Conservation (phyloP, 371 early-diverging fungal genomes). For the Mucor ambiguus region DNA sequence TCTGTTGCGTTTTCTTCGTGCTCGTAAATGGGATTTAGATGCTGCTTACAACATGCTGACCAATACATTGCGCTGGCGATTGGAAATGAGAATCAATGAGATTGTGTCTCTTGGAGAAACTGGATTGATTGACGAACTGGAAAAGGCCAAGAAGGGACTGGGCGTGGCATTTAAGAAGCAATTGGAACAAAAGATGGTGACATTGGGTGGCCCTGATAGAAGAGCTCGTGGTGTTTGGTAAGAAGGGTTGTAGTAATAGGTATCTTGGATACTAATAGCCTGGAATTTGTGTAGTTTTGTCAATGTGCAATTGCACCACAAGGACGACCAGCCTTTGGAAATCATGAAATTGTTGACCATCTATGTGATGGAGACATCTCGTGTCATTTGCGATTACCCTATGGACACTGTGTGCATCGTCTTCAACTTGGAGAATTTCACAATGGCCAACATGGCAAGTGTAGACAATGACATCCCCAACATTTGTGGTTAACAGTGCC, state of each 20-base stretch:
- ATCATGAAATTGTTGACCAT: slow-evolving; percentile 67
- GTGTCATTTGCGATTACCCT: slow-evolving; percentile 71
- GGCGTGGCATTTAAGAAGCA: slow-evolving; percentile 19
- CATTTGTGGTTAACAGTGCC: not conserved
- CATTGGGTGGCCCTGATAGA: slow-evolving; percentile 63
- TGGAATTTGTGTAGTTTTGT: slow-evolving; percentile 46
- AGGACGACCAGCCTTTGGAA: slow-evolving; percentile 60
- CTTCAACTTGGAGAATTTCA: slow-evolving; percentile 84
- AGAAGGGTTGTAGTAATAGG: not conserved
- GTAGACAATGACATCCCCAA: not conserved
- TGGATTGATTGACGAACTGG: slow-evolving; percentile 41
- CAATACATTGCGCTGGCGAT: slow-evolving; percentile 68
- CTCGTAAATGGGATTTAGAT: slow-evolving; percentile 79
- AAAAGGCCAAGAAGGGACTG: slow-evolving; percentile 21
- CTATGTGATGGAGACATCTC: slow-evolving; percentile 84
- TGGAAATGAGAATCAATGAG: slow-evolving; percentile 55
- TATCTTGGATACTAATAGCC: not conserved
- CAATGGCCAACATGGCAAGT: slow-evolving; percentile 76
- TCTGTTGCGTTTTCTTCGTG: slow-evolving; percentile 72
- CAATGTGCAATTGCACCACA: slow-evolving; percentile 61
- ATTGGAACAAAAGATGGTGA: slow-evolving; percentile 18
- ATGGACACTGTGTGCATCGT: slow-evolving; percentile 82
- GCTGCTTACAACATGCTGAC: slow-evolving; percentile 67
- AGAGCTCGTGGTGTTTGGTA: slow-evolving; percentile 63
- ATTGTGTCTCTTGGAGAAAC: slow-evolving; percentile 62